These are phyloP conservation scores for Colletotrichum kahawae DNA, from an alignment of 2,329 filamentous ascomycete species.

Conservation along the genomic window DNA sequence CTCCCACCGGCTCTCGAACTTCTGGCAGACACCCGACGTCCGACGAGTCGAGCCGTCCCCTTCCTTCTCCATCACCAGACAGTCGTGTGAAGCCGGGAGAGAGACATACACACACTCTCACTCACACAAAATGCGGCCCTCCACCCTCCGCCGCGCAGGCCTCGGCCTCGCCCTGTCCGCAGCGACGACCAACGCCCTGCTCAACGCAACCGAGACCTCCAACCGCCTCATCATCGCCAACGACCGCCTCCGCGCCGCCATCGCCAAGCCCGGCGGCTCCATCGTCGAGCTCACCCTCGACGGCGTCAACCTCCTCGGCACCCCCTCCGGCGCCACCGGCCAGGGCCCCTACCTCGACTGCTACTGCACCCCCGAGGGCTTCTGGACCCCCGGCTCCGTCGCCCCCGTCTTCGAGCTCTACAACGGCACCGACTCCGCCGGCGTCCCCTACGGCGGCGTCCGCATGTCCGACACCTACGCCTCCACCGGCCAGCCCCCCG, in stretches of 20 bases:
- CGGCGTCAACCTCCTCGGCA: slow-evolving; percentile 52
- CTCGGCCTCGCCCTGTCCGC: not conserved
- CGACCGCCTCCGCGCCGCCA: slow-evolving; percentile 40
- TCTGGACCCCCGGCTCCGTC: slow-evolving; percentile 59
- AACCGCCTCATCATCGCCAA: slow-evolving; percentile 40
- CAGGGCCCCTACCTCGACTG: slow-evolving; percentile 63
- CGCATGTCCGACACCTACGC: slow-evolving; percentile 62
- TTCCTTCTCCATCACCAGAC: not conserved
- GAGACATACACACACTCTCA: not conserved
- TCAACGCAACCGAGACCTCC: slow-evolving; percentile 39
- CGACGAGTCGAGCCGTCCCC: not conserved
- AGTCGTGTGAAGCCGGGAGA: not conserved
- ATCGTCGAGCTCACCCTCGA: slow-evolving; percentile 39
- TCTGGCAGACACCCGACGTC: not conserved
- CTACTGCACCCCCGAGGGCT: slow-evolving; percentile 61
- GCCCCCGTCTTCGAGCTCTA: slow-evolving; percentile 55
- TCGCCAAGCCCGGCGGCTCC: slow-evolving; percentile 41
- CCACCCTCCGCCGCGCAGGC: not conserved
- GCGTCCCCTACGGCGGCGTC: slow-evolving; percentile 57
- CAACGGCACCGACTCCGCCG: slow-evolving; percentile 52
- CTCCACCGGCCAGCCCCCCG: slow-evolving; percentile 58
- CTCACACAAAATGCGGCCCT: not conserved
- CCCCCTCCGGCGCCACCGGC: slow-evolving; percentile 45
- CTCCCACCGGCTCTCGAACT: not conserved
- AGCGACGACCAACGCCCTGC: slow-evolving; percentile 24